Conservation (phyloP, 1,284 basidiomycete genomes). For the Microbotryum intermedium region DNA sequence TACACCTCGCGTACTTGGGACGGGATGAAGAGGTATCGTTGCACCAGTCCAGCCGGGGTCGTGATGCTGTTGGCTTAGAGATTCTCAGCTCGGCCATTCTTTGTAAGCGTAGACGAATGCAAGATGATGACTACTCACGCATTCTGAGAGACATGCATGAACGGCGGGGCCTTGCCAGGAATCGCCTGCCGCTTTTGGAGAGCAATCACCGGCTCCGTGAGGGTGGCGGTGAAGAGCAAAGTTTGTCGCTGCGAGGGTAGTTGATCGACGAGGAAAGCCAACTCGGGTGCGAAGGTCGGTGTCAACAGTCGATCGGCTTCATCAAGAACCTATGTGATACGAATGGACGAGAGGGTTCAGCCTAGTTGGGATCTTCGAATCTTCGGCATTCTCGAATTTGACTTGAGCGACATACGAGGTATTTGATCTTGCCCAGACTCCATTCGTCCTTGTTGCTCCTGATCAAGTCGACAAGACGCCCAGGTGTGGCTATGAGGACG, state of each 20-base stretch:
- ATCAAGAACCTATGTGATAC: conserved; percentile 63
- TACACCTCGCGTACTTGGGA: conserved; percentile 91
- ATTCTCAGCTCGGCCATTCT: neutral
- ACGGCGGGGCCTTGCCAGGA: conserved; percentile 75
- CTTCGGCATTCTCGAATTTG: neutral
- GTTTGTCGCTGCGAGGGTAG: conserved; percentile 85
- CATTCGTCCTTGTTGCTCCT: conserved; percentile 65
- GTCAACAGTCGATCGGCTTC: conserved; percentile 93
- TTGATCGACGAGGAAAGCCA: conserved; percentile 66
- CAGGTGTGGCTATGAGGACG: conserved; percentile 91
- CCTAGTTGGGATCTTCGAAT: neutral
- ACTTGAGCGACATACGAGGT: conserved; percentile 53
- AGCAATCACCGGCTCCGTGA: conserved; percentile 76
- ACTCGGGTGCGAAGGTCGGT: conserved; percentile 77
- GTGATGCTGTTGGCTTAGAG: conserved; percentile 53
- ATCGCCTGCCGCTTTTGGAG: conserved; percentile 65
- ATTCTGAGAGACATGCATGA: conserved; percentile 73
- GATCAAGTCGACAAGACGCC: conserved; percentile 85
- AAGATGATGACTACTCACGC: conserved; percentile 47
- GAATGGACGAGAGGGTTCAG: neutral
- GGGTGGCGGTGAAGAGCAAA: conserved; percentile 90
- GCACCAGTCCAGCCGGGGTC: conserved; percentile 73
- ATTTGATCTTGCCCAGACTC: conserved; percentile 75
- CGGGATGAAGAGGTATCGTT: conserved; percentile 86
- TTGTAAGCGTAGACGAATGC: neutral